Evolutionary conservation across 306 rosid species (phyloP), one percentile per base, ranked within the genome.

Genomic region (Vicia sativa): DNA sequence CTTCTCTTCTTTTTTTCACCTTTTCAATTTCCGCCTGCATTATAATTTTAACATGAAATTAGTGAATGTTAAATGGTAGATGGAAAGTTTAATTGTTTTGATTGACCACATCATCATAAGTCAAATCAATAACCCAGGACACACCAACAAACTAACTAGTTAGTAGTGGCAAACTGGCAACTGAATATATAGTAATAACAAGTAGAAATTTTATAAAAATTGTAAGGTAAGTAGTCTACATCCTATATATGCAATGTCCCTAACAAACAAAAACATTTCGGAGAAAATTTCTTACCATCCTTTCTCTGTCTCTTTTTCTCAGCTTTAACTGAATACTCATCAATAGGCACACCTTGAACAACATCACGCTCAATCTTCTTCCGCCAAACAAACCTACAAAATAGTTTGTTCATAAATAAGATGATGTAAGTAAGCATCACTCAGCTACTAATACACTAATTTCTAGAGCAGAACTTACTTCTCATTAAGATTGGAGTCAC

Each of bases 1-100:
- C 99, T 75, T 93, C 99, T 78, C 97, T 88, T 82, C 99, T 86
- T 83, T 88, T 93, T 77, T 93, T 93, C 81, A 93, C 97, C 68
- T 93, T 93, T 66, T 90, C 99, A 28, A 93, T 82, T 85, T 93
- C 96, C 4, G 96, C 97, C 99, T 93, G 81, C 82, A 82, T 66
- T 68, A 73, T 54, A 67, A 75, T 70, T 71, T 52, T 52, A 21
- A 52, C 58, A 21, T 19, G 8, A 52, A 52, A 52, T 52, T 52
- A 21, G 34, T 6, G 31, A 50, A 49, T 49, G 55, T 9, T 49
- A 49, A 50, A 50, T 19, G 57, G n/a, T 19, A 10, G 13, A 19
- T 50, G 29, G 57, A 4, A 19, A 19, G 28, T 10, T 52, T 21
- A 29, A 52, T 52, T 52, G 57, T 19, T 50, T 19, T 4, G 57